Conservation (phyloP, 768 basidiomycete genomes). For the Mycena sanguinolenta region DNA sequence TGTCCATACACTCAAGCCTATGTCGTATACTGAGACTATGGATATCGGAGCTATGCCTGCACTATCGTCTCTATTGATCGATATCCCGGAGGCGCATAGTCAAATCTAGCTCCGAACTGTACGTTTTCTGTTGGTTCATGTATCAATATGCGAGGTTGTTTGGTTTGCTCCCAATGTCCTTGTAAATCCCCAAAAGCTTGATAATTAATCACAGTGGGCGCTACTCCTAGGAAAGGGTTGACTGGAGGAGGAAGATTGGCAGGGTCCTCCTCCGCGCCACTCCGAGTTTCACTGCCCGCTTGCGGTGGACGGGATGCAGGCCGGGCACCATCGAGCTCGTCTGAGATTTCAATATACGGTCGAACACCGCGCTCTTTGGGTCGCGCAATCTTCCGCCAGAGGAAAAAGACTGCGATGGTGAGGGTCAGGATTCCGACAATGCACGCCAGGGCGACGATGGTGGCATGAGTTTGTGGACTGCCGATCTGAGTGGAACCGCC, state of each 20-base stretch:
- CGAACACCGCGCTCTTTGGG: background rate
- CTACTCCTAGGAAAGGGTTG: background rate
- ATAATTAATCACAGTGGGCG: background rate
- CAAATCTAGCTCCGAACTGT: background rate
- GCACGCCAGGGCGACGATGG: slow-evolving; percentile 1
- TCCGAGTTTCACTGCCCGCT: background rate
- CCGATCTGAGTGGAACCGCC: background rate
- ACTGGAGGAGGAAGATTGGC: background rate
- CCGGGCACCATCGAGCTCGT: background rate
- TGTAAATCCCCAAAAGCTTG: background rate
- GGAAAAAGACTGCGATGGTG: background rate
- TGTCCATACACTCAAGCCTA: too few relatives aligned
- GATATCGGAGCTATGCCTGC: background rate
- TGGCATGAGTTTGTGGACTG: background rate
- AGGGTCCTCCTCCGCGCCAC: background rate
- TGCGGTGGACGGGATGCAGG: background rate
- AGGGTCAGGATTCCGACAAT: background rate
- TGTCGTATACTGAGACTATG: too few relatives aligned
- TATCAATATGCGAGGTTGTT: background rate
- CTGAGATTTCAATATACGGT: slow-evolving; percentile 5
- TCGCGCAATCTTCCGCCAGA: background rate
- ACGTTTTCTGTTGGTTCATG: background rate
- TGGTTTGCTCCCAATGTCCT: background rate
- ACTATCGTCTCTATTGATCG: background rate
- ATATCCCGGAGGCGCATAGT: slow-evolving; percentile 1